These are phyloP conservation scores for Biscogniauxia marginata DNA, from an alignment of 2,329 filamentous ascomycete species.

Conservation along the genomic window DNA sequence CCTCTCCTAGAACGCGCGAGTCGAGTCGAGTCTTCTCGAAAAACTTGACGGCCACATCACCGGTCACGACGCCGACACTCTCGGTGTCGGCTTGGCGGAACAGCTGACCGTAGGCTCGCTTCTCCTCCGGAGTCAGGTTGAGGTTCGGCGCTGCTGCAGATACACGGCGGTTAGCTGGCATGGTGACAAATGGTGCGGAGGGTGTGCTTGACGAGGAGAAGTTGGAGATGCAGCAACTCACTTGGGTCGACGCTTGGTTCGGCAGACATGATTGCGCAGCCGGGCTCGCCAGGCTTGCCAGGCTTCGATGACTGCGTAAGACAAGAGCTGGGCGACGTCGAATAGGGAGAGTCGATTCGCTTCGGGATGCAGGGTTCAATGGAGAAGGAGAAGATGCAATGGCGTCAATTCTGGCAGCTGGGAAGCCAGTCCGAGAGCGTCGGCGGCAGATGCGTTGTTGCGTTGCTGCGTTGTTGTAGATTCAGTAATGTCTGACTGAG, in stretches of 20 bases:
- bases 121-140: constrained; percentile 88
- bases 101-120: constrained; percentile 87
- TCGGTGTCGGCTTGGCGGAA: constrained; percentile 93
- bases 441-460: background rate
- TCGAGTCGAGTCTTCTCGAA: constrained; percentile 94
- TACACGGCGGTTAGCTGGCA: constrained; percentile 18
- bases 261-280: constrained; percentile 31
- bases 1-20: constrained; percentile 82
- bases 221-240: constrained; percentile 10
- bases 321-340: background rate
- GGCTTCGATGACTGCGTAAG: background rate
- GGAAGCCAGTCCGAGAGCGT: background rate
- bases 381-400: background rate
- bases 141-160: constrained; percentile 62
- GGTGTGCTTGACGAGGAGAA: background rate
- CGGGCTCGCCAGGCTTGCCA: constrained; percentile 21
- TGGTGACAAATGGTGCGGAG: constrained; percentile 4
- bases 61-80: constrained; percentile 87
- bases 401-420: background rate
- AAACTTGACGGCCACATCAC: constrained; percentile 94
- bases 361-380: background rate
- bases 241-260: constrained; percentile 27
- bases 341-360: background rate
- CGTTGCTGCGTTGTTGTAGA: no score
- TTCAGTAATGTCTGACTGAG: background rate